A percentile compares a stretch with the other conserved stretches of the same genome.
phyloP scores from a whole-genome alignment of 139 green algal genomes.

The Chlorella sorokiniana region DNA sequence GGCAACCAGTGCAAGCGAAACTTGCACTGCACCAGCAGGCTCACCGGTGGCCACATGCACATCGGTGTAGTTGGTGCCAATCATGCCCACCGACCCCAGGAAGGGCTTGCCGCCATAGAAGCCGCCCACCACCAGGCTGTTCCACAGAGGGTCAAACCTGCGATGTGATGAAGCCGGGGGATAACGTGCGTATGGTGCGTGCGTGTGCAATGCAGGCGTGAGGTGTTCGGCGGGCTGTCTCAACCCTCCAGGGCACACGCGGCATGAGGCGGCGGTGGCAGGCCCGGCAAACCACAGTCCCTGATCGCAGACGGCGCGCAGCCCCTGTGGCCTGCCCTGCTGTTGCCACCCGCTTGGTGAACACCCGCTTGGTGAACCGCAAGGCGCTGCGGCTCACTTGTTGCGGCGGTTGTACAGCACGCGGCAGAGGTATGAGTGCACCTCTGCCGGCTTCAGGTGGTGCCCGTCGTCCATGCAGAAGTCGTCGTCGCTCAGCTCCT shows the following conservation, averaged over 20 bases:
- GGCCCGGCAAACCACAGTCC: too few species aligned
- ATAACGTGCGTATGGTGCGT: too few species aligned
- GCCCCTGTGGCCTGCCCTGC: too few species aligned
- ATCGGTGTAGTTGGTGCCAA: constrained; percentile 87
- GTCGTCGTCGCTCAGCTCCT: constrained; percentile 92
- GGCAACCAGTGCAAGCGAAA: neutral
- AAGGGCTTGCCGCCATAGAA: constrained; percentile 75
- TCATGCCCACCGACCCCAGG: constrained; percentile 90
- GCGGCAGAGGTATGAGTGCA: constrained; percentile 89
- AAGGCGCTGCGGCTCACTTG: constrained; percentile 54
- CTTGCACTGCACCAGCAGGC: neutral
- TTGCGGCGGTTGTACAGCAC: constrained; percentile 96
- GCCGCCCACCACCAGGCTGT: constrained; percentile 91
- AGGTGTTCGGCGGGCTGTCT: too few species aligned
- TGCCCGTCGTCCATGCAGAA: constrained; percentile 91
- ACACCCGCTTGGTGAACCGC: neutral
- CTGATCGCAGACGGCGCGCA: too few species aligned
- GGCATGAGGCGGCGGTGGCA: too few species aligned
- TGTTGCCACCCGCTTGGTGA: too few species aligned
- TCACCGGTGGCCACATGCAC: constrained; percentile 55
- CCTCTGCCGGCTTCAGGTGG: constrained; percentile 68
- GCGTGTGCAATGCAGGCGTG: too few species aligned
- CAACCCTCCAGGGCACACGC: too few species aligned
- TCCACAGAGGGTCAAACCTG: constrained; percentile 97
- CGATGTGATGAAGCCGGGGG: neutral